These are phyloP conservation scores for Lentinula lateritia DNA, from an alignment of 768 basidiomycete genomes.

Conservation along the genomic window DNA sequence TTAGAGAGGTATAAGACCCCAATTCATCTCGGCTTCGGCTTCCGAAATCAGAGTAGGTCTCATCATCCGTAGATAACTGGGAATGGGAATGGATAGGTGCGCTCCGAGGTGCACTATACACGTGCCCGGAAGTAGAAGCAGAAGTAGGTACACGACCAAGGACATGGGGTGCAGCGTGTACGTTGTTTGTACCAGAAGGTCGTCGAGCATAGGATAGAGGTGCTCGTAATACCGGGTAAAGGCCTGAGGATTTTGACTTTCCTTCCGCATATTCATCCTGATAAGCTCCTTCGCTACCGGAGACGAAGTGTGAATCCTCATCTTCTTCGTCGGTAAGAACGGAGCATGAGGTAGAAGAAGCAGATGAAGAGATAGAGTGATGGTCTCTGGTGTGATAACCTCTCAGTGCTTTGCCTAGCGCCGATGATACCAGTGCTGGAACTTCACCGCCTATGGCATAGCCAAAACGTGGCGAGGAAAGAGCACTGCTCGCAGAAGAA, in stretches of 20 bases:
- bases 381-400: slow-evolving; percentile 41
- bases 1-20: slow-evolving; percentile 15
- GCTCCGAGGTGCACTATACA: slow-evolving; percentile 36
- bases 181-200: slow-evolving; percentile 67
- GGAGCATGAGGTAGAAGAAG: slow-evolving; percentile 65
- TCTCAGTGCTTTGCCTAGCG: slow-evolving; percentile 52
- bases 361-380: slow-evolving; percentile 56
- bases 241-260: slow-evolving; percentile 35
- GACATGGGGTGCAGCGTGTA: slow-evolving; percentile 46
- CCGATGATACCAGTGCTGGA: slow-evolving; percentile 60
- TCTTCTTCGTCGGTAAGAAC: slow-evolving; percentile 61
- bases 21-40: slow-evolving; percentile 8
- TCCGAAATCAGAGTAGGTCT: slow-evolving; percentile 37
- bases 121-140: slow-evolving; percentile 28
- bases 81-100: slow-evolving; percentile 33
- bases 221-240: slow-evolving; percentile 24
- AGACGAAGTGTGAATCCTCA: slow-evolving; percentile 31
- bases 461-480: slow-evolving; percentile 60
- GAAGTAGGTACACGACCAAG: slow-evolving; percentile 53
- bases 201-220: slow-evolving; percentile 62
- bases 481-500: slow-evolving; percentile 61
- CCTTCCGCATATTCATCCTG: slow-evolving; percentile 33
- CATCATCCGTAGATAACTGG: slow-evolving; percentile 35
- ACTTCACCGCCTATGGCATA: slow-evolving; percentile 54
- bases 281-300: slow-evolving; percentile 27